Conservation (phyloP, 345 rosid genomes). For the Moringa oleifera region DNA sequence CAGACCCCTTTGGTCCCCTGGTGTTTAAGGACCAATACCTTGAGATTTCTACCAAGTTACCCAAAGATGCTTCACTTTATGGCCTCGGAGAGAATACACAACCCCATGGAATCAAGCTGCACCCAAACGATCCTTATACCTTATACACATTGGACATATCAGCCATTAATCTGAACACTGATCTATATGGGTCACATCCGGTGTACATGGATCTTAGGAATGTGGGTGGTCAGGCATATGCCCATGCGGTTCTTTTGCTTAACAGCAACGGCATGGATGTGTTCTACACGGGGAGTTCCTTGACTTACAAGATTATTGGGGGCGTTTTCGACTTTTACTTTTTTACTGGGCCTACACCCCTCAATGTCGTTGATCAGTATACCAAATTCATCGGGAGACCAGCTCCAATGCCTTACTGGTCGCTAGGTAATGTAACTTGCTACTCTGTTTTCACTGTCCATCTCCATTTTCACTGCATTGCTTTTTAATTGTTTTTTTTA, state of each 20-base stretch:
- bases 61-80: conserved; percentile 76
- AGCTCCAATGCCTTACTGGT: conserved; percentile 99
- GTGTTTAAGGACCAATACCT: conserved; percentile 97
- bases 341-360: conserved; percentile 77
- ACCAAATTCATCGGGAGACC: conserved; percentile 83
- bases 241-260: conserved; percentile 76
- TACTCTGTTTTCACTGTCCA: conserved; percentile 6
- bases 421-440: conserved; percentile 52
- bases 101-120: conserved; percentile 84
- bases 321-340: conserved; percentile 93
- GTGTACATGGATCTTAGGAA: conserved; percentile 96
- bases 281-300: conserved; percentile 67
- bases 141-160: conserved; percentile 81
- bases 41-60: conserved; percentile 83
- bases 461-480: neutral
- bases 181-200: conserved; percentile 91
- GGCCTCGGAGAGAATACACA: conserved; percentile 96
- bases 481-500: neutral
- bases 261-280: conserved; percentile 99
- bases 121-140: conserved; percentile 91
- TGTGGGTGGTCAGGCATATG: conserved; percentile 50
- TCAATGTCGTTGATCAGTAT: conserved; percentile 79
- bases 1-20: conserved; percentile 49
- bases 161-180: conserved; percentile 78
- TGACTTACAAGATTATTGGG: conserved; percentile 89